Evolutionary conservation across 2,329 filamentous ascomycete genomes (phyloP).

Genomic region (Juglanconis oblonga): DNA sequence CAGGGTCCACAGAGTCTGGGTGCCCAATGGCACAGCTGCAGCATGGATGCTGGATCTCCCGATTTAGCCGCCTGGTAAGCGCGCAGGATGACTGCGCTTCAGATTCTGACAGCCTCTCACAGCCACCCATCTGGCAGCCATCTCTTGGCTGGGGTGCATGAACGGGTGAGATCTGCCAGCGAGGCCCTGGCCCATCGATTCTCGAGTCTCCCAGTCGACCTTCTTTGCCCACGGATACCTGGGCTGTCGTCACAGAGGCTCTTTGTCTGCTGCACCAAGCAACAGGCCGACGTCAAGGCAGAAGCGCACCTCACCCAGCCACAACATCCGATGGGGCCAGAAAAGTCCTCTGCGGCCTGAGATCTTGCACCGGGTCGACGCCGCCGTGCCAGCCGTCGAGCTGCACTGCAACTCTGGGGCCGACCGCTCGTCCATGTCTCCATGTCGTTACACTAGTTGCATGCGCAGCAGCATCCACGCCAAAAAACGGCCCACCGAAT

Average conservation of each 20-base stretch:
- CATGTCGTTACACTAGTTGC: not conserved
- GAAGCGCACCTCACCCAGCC: no score
- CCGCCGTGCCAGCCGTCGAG: not conserved
- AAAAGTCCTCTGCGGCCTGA: no score
- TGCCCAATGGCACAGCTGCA: not conserved
- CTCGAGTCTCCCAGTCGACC: not conserved
- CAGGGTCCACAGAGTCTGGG: not conserved
- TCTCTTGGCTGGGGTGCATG: not conserved
- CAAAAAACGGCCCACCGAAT: not conserved
- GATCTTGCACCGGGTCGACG: no score
- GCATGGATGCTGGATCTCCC: not conserved
- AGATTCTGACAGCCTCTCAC: not conserved
- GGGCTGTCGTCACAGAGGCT: no score
- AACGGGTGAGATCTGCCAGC: not conserved
- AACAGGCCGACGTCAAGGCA: no score
- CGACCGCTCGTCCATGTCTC: not conserved
- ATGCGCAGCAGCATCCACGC: not conserved
- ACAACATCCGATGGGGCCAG: no score
- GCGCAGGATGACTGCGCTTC: not conserved
- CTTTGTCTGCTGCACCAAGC: no score
- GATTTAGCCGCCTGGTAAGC: constrained; percentile 5
- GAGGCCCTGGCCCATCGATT: not conserved
- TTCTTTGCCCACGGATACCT: no score
- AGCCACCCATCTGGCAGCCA: not conserved
- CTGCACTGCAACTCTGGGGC: not conserved